Conservation (phyloP, 2,329 filamentous ascomycete species). For the Fusarium sp. region DNA sequence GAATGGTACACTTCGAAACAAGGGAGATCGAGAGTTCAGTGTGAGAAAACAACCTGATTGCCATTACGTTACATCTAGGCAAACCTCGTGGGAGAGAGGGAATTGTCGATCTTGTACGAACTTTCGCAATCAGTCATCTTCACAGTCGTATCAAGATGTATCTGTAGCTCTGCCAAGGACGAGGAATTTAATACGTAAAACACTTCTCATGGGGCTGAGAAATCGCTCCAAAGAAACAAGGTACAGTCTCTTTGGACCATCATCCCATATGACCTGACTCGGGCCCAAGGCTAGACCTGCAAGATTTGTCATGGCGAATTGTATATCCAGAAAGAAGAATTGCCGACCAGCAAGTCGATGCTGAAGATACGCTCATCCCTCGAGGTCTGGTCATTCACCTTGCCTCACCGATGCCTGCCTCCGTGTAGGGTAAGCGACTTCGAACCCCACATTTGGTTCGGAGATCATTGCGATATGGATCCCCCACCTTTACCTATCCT, state of each 20-base stretch:
- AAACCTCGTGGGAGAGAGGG: background rate
- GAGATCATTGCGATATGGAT: background rate
- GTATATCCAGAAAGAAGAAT: background rate
- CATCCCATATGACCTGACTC: background rate
- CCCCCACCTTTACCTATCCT: conserved; percentile 5
- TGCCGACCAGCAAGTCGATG: background rate
- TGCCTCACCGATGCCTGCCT: background rate
- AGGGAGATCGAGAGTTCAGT: background rate
- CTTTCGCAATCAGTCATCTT: background rate
- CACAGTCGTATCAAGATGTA: background rate
- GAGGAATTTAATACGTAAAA: conserved; percentile 3
- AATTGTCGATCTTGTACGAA: background rate
- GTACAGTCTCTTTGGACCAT: background rate
- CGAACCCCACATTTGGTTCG: background rate
- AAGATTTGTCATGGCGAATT: background rate
- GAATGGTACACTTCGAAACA: background rate
- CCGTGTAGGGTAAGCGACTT: background rate
- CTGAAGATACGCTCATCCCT: background rate
- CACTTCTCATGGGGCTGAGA: background rate
- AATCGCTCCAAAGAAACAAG: background rate
- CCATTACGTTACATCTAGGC: background rate
- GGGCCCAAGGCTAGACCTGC: background rate
- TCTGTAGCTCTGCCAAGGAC: conserved; percentile 1
- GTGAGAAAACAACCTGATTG: background rate
- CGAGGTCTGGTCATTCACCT: background rate